These are phyloP conservation scores for Cutaneotrichosporon dermatis DNA, from an alignment of 1,284 basidiomycete species.

Conservation along the genomic window DNA sequence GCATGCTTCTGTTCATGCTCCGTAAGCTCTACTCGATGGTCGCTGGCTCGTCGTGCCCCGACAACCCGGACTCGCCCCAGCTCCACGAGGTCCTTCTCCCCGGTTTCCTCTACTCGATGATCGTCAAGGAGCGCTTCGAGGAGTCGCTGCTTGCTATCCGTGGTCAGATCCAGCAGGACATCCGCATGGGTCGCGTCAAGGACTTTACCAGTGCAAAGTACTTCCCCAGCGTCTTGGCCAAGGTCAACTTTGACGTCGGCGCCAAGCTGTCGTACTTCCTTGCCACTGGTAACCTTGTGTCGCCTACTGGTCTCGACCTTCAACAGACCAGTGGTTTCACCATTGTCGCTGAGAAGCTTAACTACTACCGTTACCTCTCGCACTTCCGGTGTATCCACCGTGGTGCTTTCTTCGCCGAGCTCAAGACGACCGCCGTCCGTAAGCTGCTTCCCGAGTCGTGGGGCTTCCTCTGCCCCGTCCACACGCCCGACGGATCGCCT, in stretches of 20 bases:
- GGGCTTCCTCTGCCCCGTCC: constrained; percentile 98
- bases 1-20: constrained; percentile 98
- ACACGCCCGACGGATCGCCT: constrained; percentile 96
- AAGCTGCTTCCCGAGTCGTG: constrained; percentile 97
- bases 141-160: constrained; percentile 78
- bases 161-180: constrained; percentile 67
- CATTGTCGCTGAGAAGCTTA: constrained; percentile 97
- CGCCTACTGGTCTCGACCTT: constrained; percentile 90
- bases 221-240: constrained; percentile 69
- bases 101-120: constrained; percentile 90
- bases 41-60: constrained; percentile 82
- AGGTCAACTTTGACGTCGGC: constrained; percentile 89
- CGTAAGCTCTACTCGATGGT: constrained; percentile 92
- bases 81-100: constrained; percentile 97
- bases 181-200: constrained; percentile 63
- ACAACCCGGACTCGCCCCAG: constrained; percentile 98
- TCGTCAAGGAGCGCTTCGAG: constrained; percentile 95
- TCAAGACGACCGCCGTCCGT: constrained; percentile 97
- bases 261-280: constrained; percentile 88
- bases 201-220: constrained; percentile 89
- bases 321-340: constrained; percentile 98
- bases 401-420: constrained; percentile 98
- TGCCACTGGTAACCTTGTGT: constrained; percentile 93
- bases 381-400: constrained; percentile 99
- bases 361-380: constrained; percentile 96